Evolutionary conservation across 805 yeast genomes (phyloP), one percentile per base, ranked within the genome.

Genomic region (Lipomyces japonicus): DNA sequence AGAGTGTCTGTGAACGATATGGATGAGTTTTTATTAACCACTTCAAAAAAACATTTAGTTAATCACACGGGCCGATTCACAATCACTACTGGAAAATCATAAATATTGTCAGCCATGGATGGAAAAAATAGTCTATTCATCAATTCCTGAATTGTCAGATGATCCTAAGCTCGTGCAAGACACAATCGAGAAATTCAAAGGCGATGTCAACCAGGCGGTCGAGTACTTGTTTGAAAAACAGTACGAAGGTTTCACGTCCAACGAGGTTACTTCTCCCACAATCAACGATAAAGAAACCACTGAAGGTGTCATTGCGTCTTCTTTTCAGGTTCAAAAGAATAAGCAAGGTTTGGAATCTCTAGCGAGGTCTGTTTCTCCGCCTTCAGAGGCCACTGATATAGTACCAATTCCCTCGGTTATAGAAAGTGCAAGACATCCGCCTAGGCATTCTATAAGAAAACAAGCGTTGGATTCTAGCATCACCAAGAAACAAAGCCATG

Each of bases 71-170:
- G 38, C 46, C 10, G 47, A 40, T 7, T 38, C 57, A 14, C 37
- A 36, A 12, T 35, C 19, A 21, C 26, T 52, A n/a, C 48, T 52
- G 12, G 40, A 32, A 23, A 10, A 40, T 6, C 57, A 52, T 30
- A 42, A 12, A 23, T 52, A 52, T 25, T 52, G 46, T 39, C 57
- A 52, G 31, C 53, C 57, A 6, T 52, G 57, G 57, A 52, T 52
- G 57, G 53, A 48, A 30, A 52, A 52, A 10, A 48, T 48, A 12
- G 52, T 52, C 2, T 32, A 38, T n/a, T 36, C 52, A 10, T 44
- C 53, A 4, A 16, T 52, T 10, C 57, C 57, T 2, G 57, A 48
- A 2, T 42, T 48, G 6, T 25, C 14, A 16, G 53, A 42, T 22
- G 35, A 24, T 21, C 43, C 51, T 18, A 46, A 37, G 7, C 38